Percentiles rank a stretch among this genome's conserved stretches.
phyloP scores from a whole-genome alignment of 2,329 filamentous ascomycete species.

The Penicillium psychrosexuale region DNA sequence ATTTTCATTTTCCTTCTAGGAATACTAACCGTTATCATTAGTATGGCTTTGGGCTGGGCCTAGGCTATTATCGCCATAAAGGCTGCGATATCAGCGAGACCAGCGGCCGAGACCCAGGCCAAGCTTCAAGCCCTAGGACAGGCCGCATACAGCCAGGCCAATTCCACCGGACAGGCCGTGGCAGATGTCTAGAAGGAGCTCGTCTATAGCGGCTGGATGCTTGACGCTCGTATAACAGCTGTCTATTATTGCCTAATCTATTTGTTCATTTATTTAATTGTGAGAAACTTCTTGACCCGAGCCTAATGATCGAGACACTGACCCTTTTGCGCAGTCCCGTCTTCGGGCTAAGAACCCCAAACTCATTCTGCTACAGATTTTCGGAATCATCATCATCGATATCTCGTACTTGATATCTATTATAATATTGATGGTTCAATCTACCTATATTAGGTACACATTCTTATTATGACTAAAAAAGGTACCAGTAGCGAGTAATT shows the following conservation, averaged over 20 bases:
- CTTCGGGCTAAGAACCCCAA: constrained; percentile 48
- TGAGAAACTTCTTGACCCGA: constrained; percentile 4
- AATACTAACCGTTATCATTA: constrained; percentile 44
- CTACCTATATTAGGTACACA: no score
- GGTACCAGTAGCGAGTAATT: no score
- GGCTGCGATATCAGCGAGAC: constrained; percentile 45
- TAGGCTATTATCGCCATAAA: constrained; percentile 53
- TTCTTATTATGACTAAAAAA: no score
- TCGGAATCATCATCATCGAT: constrained; percentile 49
- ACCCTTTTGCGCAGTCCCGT: constrained; percentile 34
- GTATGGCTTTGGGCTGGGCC: constrained; percentile 50
- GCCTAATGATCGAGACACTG: neutral
- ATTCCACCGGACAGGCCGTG: constrained; percentile 28
- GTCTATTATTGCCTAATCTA: constrained; percentile 40
- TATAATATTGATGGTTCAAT: no score
- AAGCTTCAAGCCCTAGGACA: constrained; percentile 36
- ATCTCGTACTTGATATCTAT: constrained; percentile 18
- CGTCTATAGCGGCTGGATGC: constrained; percentile 47
- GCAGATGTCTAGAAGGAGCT: constrained; percentile 36
- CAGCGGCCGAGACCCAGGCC: constrained; percentile 39
- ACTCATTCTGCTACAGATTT: constrained; percentile 45
- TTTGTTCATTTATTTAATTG: constrained; percentile 46
- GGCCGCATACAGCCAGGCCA: constrained; percentile 32
- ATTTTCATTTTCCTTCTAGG: constrained; percentile 48
- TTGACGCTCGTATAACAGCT: constrained; percentile 47